Evolutionary conservation across 2,329 filamentous ascomycete genomes (phyloP).

Genomic region (Sordariomycetes sp.): DNA sequence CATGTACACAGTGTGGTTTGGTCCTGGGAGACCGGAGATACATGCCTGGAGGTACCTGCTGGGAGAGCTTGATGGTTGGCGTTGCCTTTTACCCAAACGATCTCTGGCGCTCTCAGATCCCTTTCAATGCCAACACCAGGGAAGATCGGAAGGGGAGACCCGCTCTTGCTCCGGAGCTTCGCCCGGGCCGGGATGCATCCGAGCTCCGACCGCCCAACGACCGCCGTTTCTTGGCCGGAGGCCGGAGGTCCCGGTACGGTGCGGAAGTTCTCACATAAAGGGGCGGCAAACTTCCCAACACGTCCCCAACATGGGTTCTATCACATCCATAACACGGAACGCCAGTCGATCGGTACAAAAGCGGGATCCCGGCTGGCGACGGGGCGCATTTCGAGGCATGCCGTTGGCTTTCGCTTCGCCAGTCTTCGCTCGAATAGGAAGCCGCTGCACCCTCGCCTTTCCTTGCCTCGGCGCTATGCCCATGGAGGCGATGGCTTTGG

Average conservation of each 20-base stretch:
- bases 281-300: not conserved
- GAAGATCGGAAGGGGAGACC: not conserved
- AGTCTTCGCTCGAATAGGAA: constrained; percentile 1
- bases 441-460: not conserved
- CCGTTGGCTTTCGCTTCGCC: not conserved
- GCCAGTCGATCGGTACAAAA: not conserved
- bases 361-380: not conserved
- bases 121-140: not conserved
- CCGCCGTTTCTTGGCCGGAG: not conserved
- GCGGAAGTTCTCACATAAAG: not conserved
- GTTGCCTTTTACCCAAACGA: not conserved
- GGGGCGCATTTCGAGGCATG: constrained; percentile 3
- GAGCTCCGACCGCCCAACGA: not conserved
- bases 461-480: not conserved
- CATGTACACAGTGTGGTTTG: not conserved
- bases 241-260: not conserved
- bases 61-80: not conserved
- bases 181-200: not conserved
- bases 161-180: not conserved
- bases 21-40: not conserved
- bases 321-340: not conserved
- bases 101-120: not conserved
- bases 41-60: not conserved
- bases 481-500: not conserved
- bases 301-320: not conserved